Evolutionary conservation across 2,329 filamentous ascomycete genomes (phyloP).

Genomic region (Botrytis medusae): DNA sequence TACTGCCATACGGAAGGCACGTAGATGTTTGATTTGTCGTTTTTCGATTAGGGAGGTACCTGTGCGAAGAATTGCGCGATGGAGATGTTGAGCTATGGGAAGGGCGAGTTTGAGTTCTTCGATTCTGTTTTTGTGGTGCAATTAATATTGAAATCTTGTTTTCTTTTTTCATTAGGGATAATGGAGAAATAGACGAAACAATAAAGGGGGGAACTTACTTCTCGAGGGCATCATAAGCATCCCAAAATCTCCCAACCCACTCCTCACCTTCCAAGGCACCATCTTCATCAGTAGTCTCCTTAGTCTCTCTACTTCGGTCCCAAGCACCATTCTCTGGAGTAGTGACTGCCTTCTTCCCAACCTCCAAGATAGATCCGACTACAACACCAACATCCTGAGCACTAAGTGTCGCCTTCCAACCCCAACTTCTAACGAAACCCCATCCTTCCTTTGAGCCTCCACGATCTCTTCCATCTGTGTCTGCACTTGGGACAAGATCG

Average conservation of each 20-base stretch:
- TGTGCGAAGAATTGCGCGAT: slow-evolving; percentile 89
- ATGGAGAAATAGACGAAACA: neutral
- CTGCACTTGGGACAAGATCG: slow-evolving; percentile 80
- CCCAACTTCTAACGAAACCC: slow-evolving; percentile 97
- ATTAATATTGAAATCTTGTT: slow-evolving; percentile 44
- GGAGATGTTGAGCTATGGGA: slow-evolving; percentile 81
- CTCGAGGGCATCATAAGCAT: slow-evolving; percentile 70
- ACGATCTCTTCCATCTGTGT: slow-evolving; percentile 67
- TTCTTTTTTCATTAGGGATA: no score
- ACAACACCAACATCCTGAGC: slow-evolving; percentile 94
- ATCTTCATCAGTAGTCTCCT: slow-evolving; percentile 48
- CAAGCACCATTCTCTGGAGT: slow-evolving; percentile 33
- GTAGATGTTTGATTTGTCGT: slow-evolving; percentile 86
- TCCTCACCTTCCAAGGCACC: slow-evolving; percentile 56
- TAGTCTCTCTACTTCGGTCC: slow-evolving; percentile 43
- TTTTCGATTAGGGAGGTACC: slow-evolving; percentile 91
- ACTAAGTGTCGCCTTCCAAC: slow-evolving; percentile 91
- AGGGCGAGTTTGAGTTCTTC: slow-evolving; percentile 74
- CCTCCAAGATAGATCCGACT: slow-evolving; percentile 87
- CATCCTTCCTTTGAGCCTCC: slow-evolving; percentile 82
- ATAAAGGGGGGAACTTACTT: slow-evolving; percentile 47
- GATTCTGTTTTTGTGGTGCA: slow-evolving; percentile 55
- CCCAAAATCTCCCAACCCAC: slow-evolving; percentile 68
- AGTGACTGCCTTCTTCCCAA: slow-evolving; percentile 58
- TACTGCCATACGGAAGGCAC: slow-evolving; percentile 91